Conservation (phyloP, 495 filamentous ascomycete species). For the Penicillium taxi region DNA sequence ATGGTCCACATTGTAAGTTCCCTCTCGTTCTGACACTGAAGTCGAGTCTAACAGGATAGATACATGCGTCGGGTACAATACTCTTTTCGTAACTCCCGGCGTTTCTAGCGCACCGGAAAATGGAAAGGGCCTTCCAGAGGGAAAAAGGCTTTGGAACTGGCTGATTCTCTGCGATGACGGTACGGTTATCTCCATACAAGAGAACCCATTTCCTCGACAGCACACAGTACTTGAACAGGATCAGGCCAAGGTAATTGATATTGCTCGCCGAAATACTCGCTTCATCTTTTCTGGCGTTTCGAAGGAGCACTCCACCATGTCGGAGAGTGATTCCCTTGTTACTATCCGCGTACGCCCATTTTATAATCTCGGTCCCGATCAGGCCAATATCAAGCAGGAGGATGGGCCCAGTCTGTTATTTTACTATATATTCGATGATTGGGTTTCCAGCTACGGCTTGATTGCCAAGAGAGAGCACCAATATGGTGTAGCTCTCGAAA, state of each 20-base stretch:
- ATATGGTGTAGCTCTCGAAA: constrained; percentile 50
- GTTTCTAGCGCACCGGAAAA: constrained; percentile 17
- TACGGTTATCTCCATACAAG: constrained; percentile 75
- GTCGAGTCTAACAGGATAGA: constrained; percentile 39
- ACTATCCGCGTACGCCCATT: constrained; percentile 45
- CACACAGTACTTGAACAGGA: constrained; percentile 21
- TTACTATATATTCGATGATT: constrained; percentile 86
- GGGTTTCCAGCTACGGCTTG: constrained; percentile 60
- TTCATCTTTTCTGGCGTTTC: constrained; percentile 70
- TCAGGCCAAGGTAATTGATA: constrained; percentile 37
- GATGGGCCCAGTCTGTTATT: constrained; percentile 70
- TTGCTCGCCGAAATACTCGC: constrained; percentile 58
- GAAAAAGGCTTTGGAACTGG: constrained; percentile 68
- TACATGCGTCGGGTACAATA: constrained; percentile 77
- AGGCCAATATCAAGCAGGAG: constrained; percentile 38
- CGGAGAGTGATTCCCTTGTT: constrained; percentile 39
- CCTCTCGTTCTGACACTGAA: background rate
- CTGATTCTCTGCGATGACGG: constrained; percentile 73
- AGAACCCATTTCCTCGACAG: constrained; percentile 51
- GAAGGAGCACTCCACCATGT: constrained; percentile 29
- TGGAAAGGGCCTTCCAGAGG: constrained; percentile 49
- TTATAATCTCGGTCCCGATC: constrained; percentile 21
- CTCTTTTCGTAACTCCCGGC: constrained; percentile 52
- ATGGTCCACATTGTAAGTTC: constrained; percentile 45
- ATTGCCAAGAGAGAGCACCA: constrained; percentile 53